Percentiles rank a stretch among this genome's conserved stretches.
Conservation (phyloP, 2,329 filamentous ascomycete genomes). For the Ascochyta viciae-villosae region DNA sequence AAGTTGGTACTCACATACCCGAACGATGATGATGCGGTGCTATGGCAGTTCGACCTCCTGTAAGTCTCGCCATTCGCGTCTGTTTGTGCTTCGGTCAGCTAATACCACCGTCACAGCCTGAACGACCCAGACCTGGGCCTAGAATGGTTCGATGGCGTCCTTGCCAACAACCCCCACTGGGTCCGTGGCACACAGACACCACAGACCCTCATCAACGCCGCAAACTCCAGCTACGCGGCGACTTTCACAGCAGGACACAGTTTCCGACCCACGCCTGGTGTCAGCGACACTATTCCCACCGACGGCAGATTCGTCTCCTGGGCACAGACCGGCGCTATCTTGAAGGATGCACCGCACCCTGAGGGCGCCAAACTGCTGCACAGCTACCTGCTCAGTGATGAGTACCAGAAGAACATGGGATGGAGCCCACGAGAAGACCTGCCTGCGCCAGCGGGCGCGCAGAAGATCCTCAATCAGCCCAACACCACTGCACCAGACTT, state of each 20-base stretch:
- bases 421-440: constrained; percentile 51
- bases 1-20: constrained; percentile 64
- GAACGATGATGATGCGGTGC: constrained; percentile 65
- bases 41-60: constrained; percentile 60
- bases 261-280: neutral
- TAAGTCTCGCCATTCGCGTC: constrained; percentile 12
- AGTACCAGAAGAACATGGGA: constrained; percentile 46
- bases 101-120: constrained; percentile 18
- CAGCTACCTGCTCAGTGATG: constrained; percentile 55
- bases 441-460: constrained; percentile 35
- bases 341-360: constrained; percentile 57
- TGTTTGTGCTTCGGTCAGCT: neutral
- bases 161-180: constrained; percentile 60
- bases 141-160: constrained; percentile 57
- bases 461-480: constrained; percentile 39
- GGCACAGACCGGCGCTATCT: constrained; percentile 59
- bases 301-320: constrained; percentile 55
- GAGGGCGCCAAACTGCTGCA: constrained; percentile 61
- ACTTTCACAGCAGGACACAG: constrained; percentile 25
- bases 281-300: constrained; percentile 36
- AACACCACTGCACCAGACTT: constrained; percentile 52
- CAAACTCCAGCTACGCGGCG: constrained; percentile 30
- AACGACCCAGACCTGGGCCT: constrained; percentile 48
- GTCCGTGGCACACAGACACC: constrained; percentile 61
- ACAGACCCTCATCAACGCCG: constrained; percentile 38